Conservation (phyloP, 306 rosid genomes). For the Vicia sativa region DNA sequence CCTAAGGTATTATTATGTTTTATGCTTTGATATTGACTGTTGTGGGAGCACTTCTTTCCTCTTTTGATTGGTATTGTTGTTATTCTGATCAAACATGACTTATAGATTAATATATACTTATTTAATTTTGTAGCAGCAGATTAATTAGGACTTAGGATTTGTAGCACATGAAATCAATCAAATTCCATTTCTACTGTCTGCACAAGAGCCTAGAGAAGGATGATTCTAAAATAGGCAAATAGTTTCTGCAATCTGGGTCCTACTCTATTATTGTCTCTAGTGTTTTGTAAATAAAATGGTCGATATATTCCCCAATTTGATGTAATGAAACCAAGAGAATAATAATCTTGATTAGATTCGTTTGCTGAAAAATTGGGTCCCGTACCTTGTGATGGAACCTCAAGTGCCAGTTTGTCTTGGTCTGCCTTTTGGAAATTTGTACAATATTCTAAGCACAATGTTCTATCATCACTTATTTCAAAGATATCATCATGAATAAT, state of each 20-base stretch:
- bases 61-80: no score
- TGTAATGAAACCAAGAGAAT: conserved; percentile 9
- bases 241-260: conserved; percentile 40
- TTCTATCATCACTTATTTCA: background rate
- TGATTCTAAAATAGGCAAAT: no score
- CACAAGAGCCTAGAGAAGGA: no score
- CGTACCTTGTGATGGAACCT: conserved; percentile 21
- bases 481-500: conserved; percentile 20
- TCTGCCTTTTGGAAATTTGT: conserved; percentile 9
- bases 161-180: no score
- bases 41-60: no score
- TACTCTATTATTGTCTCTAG: conserved; percentile 7
- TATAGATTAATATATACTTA: no score
- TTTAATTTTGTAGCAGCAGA: no score
- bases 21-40: no score
- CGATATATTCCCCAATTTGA: conserved; percentile 28
- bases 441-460: conserved; percentile 25
- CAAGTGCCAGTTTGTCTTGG: conserved; percentile 12
- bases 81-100: no score
- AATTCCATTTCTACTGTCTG: no score
- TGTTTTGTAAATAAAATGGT: conserved; percentile 31
- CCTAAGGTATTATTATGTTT: no score
- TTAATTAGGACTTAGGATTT: no score
- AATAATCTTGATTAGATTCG: conserved; percentile 34
- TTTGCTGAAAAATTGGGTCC: conserved; percentile 37